Conservation (phyloP, 192 early-diverging fungal species). For the Dissophora globulifera region DNA sequence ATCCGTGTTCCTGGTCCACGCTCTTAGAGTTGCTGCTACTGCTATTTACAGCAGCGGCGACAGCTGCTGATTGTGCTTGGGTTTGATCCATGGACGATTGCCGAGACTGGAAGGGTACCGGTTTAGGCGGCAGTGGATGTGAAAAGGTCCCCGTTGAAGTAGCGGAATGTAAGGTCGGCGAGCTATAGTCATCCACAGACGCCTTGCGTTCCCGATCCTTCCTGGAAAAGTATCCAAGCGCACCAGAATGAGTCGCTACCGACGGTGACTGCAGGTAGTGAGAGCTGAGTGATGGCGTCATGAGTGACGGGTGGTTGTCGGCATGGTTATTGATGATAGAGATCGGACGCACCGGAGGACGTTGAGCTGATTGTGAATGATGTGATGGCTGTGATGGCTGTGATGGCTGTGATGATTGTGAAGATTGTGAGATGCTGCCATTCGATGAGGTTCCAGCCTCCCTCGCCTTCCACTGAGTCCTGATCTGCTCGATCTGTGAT, state of each 20-base stretch:
- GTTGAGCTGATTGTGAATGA: constrained; percentile 4
- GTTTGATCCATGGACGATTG: constrained; percentile 19
- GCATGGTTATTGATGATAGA: constrained; percentile 28
- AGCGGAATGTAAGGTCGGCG: background rate
- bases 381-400: constrained; percentile 5
- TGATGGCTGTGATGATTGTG: constrained; percentile 6
- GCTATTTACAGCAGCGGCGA: background rate
- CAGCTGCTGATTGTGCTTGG: constrained; percentile 2
- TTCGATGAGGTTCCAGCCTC: constrained; percentile 36
- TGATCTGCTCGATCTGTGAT: constrained; percentile 34
- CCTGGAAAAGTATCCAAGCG: constrained; percentile 44
- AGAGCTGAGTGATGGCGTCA: constrained; percentile 30
- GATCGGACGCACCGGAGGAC: constrained; percentile 22
- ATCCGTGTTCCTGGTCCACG: constrained; percentile 3
- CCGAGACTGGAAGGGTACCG: constrained; percentile 23
- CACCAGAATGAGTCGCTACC: constrained; percentile 20
- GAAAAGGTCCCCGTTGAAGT: constrained; percentile 18
- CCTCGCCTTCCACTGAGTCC: constrained; percentile 47
- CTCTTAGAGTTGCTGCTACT: background rate
- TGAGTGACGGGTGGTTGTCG: constrained; percentile 19
- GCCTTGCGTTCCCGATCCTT: constrained; percentile 44
- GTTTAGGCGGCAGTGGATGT: constrained; percentile 48
- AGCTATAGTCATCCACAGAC: constrained; percentile 34
- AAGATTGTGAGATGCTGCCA: constrained; percentile 10
- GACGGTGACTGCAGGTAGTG: constrained; percentile 49